Percentiles rank a stretch among this genome's conserved stretches.
Conservation (phyloP, 768 basidiomycete species). For the Lanmaoa pseudosensibilis region DNA sequence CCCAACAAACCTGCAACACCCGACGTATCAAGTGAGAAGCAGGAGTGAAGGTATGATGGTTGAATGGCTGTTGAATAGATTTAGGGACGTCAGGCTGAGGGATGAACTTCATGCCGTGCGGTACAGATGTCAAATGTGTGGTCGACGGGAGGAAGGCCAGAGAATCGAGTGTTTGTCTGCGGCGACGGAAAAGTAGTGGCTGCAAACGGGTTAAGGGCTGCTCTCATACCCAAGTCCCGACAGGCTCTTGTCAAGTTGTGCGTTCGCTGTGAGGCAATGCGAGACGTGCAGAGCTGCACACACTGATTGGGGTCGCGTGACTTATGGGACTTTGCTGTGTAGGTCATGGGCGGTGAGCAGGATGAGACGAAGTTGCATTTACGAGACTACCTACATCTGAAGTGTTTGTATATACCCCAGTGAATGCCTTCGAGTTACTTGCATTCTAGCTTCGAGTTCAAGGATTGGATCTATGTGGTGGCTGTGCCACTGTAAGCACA, state of each 20-base stretch:
- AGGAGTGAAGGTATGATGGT: background rate
- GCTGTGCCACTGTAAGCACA: too few species aligned
- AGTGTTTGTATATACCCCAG: background rate
- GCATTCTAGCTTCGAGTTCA: too few species aligned
- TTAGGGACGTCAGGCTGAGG: background rate
- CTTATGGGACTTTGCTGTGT: slow-evolving; percentile 1
- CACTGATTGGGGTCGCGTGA: background rate
- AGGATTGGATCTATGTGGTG: too few species aligned
- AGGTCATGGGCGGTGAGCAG: background rate
- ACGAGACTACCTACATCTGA: background rate
- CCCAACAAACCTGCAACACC: slow-evolving; percentile 32
- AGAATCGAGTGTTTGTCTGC: background rate
- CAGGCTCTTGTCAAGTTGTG: background rate
- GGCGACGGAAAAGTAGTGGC: too few species aligned
- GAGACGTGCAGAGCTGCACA: too few species aligned
- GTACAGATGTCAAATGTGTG: too few species aligned
- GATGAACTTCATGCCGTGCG: background rate
- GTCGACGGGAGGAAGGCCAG: background rate
- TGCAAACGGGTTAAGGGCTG: background rate
- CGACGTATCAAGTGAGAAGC: slow-evolving; percentile 22
- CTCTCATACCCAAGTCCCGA: background rate
- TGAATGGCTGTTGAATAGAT: background rate
- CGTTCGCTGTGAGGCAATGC: background rate
- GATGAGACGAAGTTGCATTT: background rate
- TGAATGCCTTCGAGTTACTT: background rate